phyloP scores from a whole-genome alignment of 2,329 filamentous ascomycete species.

The Elsinoe ampelina region DNA sequence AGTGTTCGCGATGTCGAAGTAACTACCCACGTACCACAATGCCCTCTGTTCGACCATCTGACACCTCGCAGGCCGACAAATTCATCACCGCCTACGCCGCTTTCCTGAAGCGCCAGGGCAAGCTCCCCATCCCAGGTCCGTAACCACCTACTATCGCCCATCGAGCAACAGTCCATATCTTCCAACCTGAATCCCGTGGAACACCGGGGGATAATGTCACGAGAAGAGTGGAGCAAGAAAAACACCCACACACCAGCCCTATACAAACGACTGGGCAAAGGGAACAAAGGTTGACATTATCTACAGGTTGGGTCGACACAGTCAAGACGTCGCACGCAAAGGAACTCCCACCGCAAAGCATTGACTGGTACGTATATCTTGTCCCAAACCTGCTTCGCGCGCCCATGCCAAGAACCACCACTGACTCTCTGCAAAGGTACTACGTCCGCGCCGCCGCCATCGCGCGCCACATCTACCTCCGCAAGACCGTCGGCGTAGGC shows the following conservation, averaged over 20 bases:
- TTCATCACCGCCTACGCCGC: slow-evolving; percentile 79
- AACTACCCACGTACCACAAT: slow-evolving; percentile 35
- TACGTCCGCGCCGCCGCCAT: slow-evolving; percentile 84
- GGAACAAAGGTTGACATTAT: slow-evolving; percentile 34
- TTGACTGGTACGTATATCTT: slow-evolving; percentile 75
- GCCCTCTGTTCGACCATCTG: background rate
- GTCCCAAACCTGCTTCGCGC: background rate
- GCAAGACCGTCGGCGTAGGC: slow-evolving; percentile 98
- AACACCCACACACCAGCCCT: background rate
- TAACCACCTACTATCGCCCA: slow-evolving; percentile 28
- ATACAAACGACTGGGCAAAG: background rate
- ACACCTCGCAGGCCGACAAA: slow-evolving; percentile 59
- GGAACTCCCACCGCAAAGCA: slow-evolving; percentile 95
- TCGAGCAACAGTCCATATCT: slow-evolving; percentile 13
- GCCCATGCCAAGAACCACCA: too few species aligned
- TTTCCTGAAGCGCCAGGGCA: slow-evolving; percentile 91
- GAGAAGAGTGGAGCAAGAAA: slow-evolving; percentile 14
- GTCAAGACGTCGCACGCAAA: slow-evolving; percentile 97
- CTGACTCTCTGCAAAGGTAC: slow-evolving; percentile 38
- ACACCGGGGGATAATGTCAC: slow-evolving; percentile 37
- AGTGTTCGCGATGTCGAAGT: slow-evolving; percentile 80
- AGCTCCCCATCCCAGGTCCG: slow-evolving; percentile 82
- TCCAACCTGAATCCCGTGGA: slow-evolving; percentile 45
- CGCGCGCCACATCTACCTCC: slow-evolving; percentile 96
- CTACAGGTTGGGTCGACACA: slow-evolving; percentile 94